Percentiles rank a stretch among this genome's conserved stretches.
Conservation (phyloP, 2,329 filamentous ascomycete species). For the Daldinia sp. region DNA sequence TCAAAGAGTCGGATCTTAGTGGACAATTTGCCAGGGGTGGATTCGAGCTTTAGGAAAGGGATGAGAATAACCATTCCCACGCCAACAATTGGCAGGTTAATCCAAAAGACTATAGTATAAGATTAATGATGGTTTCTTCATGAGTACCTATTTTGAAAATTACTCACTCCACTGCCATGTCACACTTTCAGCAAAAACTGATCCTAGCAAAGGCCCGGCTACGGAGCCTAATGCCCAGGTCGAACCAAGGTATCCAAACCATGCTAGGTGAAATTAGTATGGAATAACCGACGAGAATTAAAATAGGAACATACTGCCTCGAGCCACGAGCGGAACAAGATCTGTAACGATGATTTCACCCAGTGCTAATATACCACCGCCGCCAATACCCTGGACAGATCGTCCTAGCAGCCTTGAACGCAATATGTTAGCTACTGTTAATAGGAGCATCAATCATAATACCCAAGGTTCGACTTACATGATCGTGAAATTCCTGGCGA, state of each 20-base stretch:
- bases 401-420: constrained; percentile 7
- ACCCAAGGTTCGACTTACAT: neutral
- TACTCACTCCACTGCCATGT: constrained; percentile 17
- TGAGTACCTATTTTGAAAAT: neutral
- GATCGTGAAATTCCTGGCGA: constrained; percentile 10
- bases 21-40: constrained; percentile 3
- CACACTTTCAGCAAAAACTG: constrained; percentile 12
- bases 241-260: constrained; percentile 20
- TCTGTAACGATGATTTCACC: constrained; percentile 15
- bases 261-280: constrained; percentile 2
- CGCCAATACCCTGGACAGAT: constrained; percentile 13
- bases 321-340: constrained; percentile 5
- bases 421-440: neutral
- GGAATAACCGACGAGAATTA: neutral
- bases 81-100: constrained; percentile 19
- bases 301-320: constrained; percentile 8
- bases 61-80: constrained; percentile 11
- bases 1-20: constrained; percentile 7
- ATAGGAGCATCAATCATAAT: neutral
- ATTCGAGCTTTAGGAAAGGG: constrained; percentile 10
- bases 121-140: no score
- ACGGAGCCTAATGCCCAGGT: constrained; percentile 18
- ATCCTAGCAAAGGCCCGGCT: constrained; percentile 8
- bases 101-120: constrained; percentile 10
- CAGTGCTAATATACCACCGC: constrained; percentile 10